Evolutionary conservation across 768 basidiomycete genomes (phyloP), one percentile per base, ranked within the genome.

Genomic region (Candolleomyces aberdarensis): DNA sequence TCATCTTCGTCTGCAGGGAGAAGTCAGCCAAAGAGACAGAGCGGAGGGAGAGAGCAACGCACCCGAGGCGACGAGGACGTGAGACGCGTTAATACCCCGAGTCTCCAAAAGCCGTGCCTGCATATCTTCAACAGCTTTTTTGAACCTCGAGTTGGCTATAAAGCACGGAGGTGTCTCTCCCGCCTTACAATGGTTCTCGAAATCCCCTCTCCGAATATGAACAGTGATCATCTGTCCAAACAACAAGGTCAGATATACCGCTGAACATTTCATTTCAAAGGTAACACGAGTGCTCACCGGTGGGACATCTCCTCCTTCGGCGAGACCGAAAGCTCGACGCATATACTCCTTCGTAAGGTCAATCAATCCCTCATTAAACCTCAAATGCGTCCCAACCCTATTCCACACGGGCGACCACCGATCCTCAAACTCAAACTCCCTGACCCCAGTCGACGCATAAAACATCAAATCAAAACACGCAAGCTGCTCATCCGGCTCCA

Each of bases 381-480:
- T 43, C 15, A 56, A 19, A 13, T 43, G 39, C 15, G 36, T 56
- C 8, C 54, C 54, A 1, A 56, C 54, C 3, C 13, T 17, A 26
- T 56, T 56, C 54, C 54, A 56, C 14, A 39, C 54, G 1, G 40
- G 54, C 31, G 31, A 15, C 54, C 54, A 56, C 40, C 54, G 9
- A 36, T 56, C 22, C 22, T 56, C 54, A 43, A 56, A 56, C 40
- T 56, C 54, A 26, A 3, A 56, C 36, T 36, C 1, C 36, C 36
- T 11, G 6, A 43, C 20, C 9, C 54, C 54, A 7, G n/a, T 41
- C 14, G 39, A 39, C 1, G 44, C 48, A 40, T 50, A 61, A 26
- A 57, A 61, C 15, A 61, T 32, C 22, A 57, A 61, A 53, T 61
- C 60, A 41, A 57, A 61, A 29, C 60, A 61, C 20, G 47, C 19